Evolutionary conservation across 371 early-diverging fungal genomes (phyloP).

Genomic region (Mortierella sp.): DNA sequence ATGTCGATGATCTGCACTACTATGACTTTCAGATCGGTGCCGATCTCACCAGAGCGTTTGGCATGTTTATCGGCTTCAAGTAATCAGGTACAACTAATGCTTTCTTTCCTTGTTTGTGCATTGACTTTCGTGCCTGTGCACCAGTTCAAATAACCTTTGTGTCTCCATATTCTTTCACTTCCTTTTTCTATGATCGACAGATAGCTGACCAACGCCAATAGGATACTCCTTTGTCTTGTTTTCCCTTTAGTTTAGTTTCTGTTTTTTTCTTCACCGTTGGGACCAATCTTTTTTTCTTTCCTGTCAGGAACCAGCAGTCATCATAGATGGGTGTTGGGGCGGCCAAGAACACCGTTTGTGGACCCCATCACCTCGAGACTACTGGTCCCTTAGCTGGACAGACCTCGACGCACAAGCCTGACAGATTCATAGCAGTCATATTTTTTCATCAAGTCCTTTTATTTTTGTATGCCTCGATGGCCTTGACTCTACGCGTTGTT

Average conservation of each 20-base stretch:
- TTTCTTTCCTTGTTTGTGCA: not conserved
- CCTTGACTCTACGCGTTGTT: too few relatives aligned
- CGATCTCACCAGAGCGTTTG: not conserved
- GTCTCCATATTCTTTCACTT: not conserved
- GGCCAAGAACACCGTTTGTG: constrained; percentile 1
- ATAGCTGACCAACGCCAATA: not conserved
- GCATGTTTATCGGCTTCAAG: not conserved
- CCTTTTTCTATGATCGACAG: not conserved
- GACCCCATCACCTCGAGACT: too few relatives aligned
- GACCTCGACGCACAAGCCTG: too few relatives aligned
- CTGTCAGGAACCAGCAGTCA: not conserved
- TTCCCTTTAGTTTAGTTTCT: not conserved
- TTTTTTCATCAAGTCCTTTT: too few relatives aligned
- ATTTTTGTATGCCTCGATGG: too few relatives aligned
- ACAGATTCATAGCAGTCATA: too few relatives aligned
- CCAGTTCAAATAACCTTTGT: too few relatives aligned
- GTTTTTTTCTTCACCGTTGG: not conserved
- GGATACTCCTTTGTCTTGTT: not conserved
- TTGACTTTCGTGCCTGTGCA: too few relatives aligned
- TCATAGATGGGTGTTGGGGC: constrained; percentile 1
- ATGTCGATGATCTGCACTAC: not conserved
- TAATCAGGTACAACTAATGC: not conserved
- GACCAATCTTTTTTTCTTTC: not conserved
- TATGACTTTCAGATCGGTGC: not conserved
- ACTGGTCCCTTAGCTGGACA: too few relatives aligned